Evolutionary conservation across 495 filamentous ascomycete species (phyloP).

Genomic region (Tuber umbilicatum): DNA sequence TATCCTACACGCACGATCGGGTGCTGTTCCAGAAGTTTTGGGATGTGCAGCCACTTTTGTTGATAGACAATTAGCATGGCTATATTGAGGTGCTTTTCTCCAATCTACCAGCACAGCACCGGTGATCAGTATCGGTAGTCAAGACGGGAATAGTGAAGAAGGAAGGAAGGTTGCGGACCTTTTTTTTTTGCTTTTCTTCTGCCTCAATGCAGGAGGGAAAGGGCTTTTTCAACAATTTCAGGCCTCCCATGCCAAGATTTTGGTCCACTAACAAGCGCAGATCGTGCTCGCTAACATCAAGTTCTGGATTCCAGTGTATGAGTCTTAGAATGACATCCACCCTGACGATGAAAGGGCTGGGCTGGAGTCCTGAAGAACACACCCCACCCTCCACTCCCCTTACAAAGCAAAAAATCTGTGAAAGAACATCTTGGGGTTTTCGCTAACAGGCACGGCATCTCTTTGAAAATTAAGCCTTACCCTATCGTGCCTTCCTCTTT

Average conservation of each 20-base stretch:
- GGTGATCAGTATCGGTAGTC: not conserved
- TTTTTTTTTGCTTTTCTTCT: not conserved
- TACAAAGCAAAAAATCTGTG: slow-evolving; percentile 6
- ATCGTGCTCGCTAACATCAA: not conserved
- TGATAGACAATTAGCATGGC: not conserved
- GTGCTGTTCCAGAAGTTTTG: not conserved
- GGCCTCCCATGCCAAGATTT: not conserved
- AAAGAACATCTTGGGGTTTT: slow-evolving; percentile 9
- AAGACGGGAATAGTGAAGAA: not conserved
- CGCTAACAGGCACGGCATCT: slow-evolving; percentile 8
- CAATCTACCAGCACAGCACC: not conserved
- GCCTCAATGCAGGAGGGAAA: not conserved
- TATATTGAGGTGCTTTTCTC: not conserved
- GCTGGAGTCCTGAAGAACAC: slow-evolving; percentile 4
- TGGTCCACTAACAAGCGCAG: not conserved
- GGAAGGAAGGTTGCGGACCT: not conserved
- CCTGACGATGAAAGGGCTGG: slow-evolving; percentile 1
- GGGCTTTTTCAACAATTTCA: not conserved
- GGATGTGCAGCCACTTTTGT: not conserved
- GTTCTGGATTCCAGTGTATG: not conserved
- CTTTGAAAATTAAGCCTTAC: slow-evolving; percentile 5
- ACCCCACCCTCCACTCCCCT: slow-evolving; percentile 7
- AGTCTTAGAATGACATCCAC: not conserved
- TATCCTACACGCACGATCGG: not conserved
- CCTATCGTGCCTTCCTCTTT: slow-evolving; percentile 3